Base-by-base conservation (phyloP, 2,329 filamentous ascomycete species). In the Rugonectria rugulosa region DNA sequence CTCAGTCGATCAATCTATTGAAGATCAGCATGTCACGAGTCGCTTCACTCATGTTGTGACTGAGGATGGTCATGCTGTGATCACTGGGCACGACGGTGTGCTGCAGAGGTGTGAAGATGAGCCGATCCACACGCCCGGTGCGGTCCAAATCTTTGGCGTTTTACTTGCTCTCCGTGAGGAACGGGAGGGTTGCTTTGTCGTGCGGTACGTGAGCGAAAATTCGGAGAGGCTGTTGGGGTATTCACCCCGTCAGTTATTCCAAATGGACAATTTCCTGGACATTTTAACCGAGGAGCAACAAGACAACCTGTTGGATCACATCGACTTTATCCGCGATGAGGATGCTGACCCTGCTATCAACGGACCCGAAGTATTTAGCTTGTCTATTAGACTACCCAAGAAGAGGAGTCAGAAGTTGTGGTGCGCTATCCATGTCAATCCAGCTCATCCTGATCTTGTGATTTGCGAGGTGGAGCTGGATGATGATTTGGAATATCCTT, bases 401-500 rank as follows among this genome's bases (percentile, higher is more conserved):
- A 54, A 80, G 17, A 81, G 82, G 56, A 79, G 78, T 4, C 78
- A 82, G 48, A 95, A 93, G 68, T 75, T 96, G 2, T 97, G 92
- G 92, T 96, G 91, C 70, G 92, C 91, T 7, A 88, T 95, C 63
- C 92, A 97, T 67, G 82, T 90, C 53, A 90, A 88, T 46, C 81
- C 87, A 1, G 75, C 79, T 1, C 86, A 92, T 59, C 83, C 86
- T 0, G 84, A 90, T 40, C 72, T 94, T 20, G 78, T 96, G 23
- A 89, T 97, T 9, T 96, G 91, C 77, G 92, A 97, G 68, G 94
- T 97, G 54, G 92, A 97, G 70, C 73, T 92, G 2, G 91, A 96
- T 69, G 89, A 96, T 59, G 91, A 96, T 59, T 73, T 78, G 1
- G 72, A 83, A 5, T 84, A 88, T 64, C 91, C 91, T 1, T 74